Evolutionary conservation across 768 basidiomycete genomes (phyloP).

Genomic region (Suillus weaverae): DNA sequence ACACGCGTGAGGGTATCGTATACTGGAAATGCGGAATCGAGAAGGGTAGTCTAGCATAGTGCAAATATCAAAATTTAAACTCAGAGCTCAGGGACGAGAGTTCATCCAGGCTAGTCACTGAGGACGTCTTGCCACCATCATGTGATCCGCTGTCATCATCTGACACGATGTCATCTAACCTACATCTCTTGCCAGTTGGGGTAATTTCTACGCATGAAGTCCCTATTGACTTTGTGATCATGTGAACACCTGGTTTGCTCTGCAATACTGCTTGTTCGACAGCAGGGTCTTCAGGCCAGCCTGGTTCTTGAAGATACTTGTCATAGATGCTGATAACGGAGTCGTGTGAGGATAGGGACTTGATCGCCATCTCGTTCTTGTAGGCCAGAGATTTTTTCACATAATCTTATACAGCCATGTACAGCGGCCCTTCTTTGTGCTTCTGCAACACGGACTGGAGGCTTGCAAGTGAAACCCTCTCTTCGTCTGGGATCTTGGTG

Average conservation of each 20-base stretch:
- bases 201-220: neutral
- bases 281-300: neutral
- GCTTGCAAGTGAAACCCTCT: neutral
- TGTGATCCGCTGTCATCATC: neutral
- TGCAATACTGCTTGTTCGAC: neutral
- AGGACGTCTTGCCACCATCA: neutral
- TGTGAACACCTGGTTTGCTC: neutral
- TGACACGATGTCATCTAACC: neutral
- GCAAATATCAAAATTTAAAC: neutral
- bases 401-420: too few species aligned
- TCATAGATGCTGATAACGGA: neutral
- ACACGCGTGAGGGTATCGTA: neutral
- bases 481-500: neutral
- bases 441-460: neutral
- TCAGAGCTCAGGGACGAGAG: neutral
- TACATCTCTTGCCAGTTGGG: neutral
- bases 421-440: neutral
- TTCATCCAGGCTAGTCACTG: neutral
- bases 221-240: neutral
- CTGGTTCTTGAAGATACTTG: neutral
- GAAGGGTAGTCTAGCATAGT: neutral
- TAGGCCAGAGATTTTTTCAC: too few species aligned
- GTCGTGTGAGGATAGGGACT: neutral
- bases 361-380: neutral
- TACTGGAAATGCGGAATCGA: neutral